Evolutionary conservation across 164 flowering plant species (phyloP).

Genomic region (Brasenia schreberi): DNA sequence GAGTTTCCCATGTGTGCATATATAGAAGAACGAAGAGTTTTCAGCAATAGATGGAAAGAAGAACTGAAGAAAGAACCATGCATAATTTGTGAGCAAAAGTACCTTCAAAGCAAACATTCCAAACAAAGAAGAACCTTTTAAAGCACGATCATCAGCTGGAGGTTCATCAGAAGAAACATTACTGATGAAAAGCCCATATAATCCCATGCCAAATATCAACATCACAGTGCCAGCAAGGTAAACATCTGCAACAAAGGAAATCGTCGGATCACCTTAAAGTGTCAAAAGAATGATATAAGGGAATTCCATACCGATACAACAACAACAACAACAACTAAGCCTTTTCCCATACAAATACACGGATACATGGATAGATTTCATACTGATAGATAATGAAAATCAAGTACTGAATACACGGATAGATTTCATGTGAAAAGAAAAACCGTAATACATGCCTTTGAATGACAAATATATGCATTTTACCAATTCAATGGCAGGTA

Average conservation of each 20-base stretch:
- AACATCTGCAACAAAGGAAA: slow-evolving; percentile 51
- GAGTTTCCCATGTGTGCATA: neutral
- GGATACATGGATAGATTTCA: no score
- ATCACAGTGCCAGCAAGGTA: slow-evolving; percentile 97
- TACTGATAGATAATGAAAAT: neutral
- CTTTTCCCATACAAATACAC: no score
- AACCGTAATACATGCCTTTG: no score
- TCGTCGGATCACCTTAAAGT: neutral
- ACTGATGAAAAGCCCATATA: slow-evolving; percentile 83
- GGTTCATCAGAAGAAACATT: slow-evolving; percentile 43
- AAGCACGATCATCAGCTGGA: slow-evolving; percentile 57
- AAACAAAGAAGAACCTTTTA: slow-evolving; percentile 79
- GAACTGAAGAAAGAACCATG: neutral
- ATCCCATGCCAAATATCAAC: slow-evolving; percentile 93
- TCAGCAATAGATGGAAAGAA: neutral
- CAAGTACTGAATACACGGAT: neutral
- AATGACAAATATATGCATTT: no score
- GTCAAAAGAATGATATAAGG: neutral
- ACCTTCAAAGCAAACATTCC: slow-evolving; percentile 97
- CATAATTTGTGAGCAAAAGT: slow-evolving; percentile 3
- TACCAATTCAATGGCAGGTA: no score
- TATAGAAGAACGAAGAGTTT: neutral
- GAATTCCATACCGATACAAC: neutral
- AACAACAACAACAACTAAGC: no score
- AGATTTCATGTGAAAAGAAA: neutral